Base-by-base conservation (phyloP, 768 basidiomycete species). In the Daedalea quercina region DNA sequence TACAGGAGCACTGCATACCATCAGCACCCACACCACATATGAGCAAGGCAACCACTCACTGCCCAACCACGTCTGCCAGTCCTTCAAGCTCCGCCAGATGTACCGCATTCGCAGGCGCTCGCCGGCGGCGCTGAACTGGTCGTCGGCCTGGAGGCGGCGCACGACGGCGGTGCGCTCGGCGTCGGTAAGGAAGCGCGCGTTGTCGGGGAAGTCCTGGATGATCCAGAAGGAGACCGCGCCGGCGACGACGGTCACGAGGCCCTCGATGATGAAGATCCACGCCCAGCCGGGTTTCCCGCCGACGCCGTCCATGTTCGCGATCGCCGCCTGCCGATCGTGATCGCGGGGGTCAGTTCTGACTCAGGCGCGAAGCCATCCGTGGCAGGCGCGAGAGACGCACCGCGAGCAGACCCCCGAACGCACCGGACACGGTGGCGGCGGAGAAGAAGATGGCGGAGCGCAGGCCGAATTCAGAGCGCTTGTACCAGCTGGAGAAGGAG, bases 201-300 rank as follows among this genome's bases (percentile, higher is more conserved):
- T 86, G 59, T 90, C 86, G 2, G 89, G 88, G 68, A 90, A 91
- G 63, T 90, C 89, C 60, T 88, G 82, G 54, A 90, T 80, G 62
- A 90, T 80, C 76, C 78, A 90, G 70, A 82, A 90, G 1, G 86
- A 88, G 9, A 73, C 64, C 22, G 65, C 63, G 9, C 84, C 85
- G 4, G 83, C 85, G n/a, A 87, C 15, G 23, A 89, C 73, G 1
- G 88, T 89, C 13, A 69, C 70, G 33, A 89, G 68, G 19, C 87
- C 87, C 61, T 87, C 84, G 12, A 88, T 55, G 51, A 87, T 86
- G 76, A 89, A 86, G 61, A 87, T 86, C 85, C 85, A 87, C 22
- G 85, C 73, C 76, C 76, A 77, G 3, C 65, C 83, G 13, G 83
- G 73, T 61, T 82, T 85, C 9, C 83, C 82, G 7, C 79, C 87